These are phyloP conservation scores for Panicum miliaceum DNA, from an alignment of 176 grass and related monocot genomes.

Conservation along the genomic window DNA sequence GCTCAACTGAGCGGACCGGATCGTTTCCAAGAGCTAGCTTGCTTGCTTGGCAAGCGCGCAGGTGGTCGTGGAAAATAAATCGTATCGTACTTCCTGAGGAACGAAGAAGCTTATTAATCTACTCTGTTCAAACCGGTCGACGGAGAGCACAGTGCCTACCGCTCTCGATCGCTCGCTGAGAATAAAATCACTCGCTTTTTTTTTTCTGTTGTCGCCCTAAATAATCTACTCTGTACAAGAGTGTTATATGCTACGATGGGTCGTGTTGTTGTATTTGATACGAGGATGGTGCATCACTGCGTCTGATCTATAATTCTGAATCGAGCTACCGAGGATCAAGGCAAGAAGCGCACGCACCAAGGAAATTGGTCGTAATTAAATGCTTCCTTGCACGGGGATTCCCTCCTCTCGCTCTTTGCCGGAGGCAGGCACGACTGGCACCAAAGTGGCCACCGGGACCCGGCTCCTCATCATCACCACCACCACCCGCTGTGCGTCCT, in stretches of 20 bases:
- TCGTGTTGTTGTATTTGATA: no score
- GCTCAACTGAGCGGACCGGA: background rate
- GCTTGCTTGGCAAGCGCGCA: background rate
- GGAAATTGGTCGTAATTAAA: no score
- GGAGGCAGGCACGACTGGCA: constrained; percentile 68
- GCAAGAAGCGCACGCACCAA: no score
- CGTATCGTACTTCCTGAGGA: background rate
- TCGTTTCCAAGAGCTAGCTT: background rate
- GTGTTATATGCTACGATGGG: no score
- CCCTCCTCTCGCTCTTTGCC: constrained; percentile 47
- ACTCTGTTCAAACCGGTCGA: background rate
- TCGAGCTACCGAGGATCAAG: no score
- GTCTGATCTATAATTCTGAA: no score
- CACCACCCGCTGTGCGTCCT: constrained; percentile 37
- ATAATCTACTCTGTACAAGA: no score
- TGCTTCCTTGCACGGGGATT: background rate
- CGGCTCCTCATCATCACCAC: constrained; percentile 51
- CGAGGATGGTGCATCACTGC: no score
- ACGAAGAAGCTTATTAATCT: background rate
- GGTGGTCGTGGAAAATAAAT: background rate
- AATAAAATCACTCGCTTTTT: background rate
- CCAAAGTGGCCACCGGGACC: constrained; percentile 48
- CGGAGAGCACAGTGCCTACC: background rate
- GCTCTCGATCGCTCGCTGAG: background rate
- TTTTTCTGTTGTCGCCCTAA: no score